phyloP scores from a whole-genome alignment of 352 stramenopile genomes.

The Globisporangium heterothallicum region DNA sequence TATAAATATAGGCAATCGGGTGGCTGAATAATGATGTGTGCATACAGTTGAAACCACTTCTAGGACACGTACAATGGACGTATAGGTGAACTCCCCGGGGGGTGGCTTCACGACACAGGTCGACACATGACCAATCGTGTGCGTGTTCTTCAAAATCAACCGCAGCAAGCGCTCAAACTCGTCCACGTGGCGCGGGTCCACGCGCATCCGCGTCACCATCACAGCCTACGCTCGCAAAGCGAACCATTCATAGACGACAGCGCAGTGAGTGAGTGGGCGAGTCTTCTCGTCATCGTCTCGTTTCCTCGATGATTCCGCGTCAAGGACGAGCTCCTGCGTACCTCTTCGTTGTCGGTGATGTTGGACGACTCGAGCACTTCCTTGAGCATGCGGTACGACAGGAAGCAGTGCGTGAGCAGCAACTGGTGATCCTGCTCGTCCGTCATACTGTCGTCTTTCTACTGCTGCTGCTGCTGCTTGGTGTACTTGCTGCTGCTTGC shows the following conservation, averaged over 20 bases:
- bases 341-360: constrained; percentile 76
- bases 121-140: constrained; percentile 74
- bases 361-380: constrained; percentile 71
- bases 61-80: constrained; percentile 58
- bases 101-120: constrained; percentile 76
- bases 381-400: constrained; percentile 74
- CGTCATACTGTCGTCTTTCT: background rate
- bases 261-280: background rate
- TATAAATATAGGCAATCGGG: background rate
- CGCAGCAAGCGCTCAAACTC: constrained; percentile 76
- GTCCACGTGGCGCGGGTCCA: constrained; percentile 64
- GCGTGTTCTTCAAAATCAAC: constrained; percentile 77
- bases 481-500: too few species aligned
- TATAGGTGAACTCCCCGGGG: constrained; percentile 73
- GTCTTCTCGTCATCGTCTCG: background rate
- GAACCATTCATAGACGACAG: background rate
- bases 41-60: background rate
- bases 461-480: background rate
- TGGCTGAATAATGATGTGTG: background rate
- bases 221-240: constrained; percentile 39
- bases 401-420: constrained; percentile 48
- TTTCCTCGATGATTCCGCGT: background rate
- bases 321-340: constrained; percentile 13
- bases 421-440: constrained; percentile 3
- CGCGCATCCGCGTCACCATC: constrained; percentile 79